These are phyloP conservation scores for Plasmodium coatneyi DNA, from an alignment of 169 alveolate species.

Conservation along the genomic window DNA sequence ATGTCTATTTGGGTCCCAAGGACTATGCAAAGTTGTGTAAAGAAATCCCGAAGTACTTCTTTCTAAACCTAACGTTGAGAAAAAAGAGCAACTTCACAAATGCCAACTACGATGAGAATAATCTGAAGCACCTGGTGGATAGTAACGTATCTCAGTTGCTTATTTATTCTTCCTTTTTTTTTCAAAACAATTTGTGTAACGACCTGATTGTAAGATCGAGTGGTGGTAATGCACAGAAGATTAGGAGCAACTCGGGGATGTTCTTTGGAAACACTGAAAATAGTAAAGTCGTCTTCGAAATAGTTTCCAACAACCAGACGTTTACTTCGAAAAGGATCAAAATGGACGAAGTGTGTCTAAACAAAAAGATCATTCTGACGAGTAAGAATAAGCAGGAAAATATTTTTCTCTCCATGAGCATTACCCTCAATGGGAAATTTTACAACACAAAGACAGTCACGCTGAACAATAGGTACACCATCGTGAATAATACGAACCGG, in stretches of 20 bases:
- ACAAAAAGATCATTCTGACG: slow-evolving; percentile 40
- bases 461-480: slow-evolving; percentile 44
- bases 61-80: not conserved
- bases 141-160: slow-evolving; percentile 44
- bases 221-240: slow-evolving; percentile 22
- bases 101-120: slow-evolving; percentile 20
- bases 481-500: slow-evolving; percentile 30
- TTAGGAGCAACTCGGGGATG: slow-evolving; percentile 16
- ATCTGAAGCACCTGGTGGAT: slow-evolving; percentile 35
- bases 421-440: slow-evolving; percentile 37
- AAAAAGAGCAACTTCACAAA: slow-evolving; percentile 15
- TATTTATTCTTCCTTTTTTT: slow-evolving; percentile 14
- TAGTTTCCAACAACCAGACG: slow-evolving; percentile 1
- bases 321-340: slow-evolving; percentile 25
- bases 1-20: slow-evolving; percentile 12
- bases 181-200: slow-evolving; percentile 54
- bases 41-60: slow-evolving; percentile 36
- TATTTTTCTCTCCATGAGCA: slow-evolving; percentile 40
- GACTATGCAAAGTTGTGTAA: slow-evolving; percentile 31
- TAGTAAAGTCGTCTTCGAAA: slow-evolving; percentile 34
- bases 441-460: slow-evolving; percentile 44
- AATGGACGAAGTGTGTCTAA: slow-evolving; percentile 48
- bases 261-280: slow-evolving; percentile 32
- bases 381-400: slow-evolving; percentile 44
- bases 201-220: slow-evolving; percentile 24